phyloP scores from a whole-genome alignment of 1,284 basidiomycete species.

The Puccinia novopanici region DNA sequence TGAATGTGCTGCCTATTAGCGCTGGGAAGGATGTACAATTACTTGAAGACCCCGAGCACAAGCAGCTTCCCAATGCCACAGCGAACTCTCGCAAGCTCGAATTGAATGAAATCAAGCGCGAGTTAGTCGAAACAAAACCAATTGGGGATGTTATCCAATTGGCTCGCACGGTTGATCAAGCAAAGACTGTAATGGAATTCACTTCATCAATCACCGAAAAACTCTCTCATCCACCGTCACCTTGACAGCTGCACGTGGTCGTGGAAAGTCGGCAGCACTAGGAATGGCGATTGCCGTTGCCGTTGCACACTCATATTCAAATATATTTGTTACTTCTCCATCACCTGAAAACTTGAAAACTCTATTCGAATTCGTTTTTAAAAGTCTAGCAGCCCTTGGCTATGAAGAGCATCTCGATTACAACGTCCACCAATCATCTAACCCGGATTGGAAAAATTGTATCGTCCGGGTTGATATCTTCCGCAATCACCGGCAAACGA shows the following conservation, averaged over 20 bases:
- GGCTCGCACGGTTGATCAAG: constrained; percentile 82
- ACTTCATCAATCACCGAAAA: constrained; percentile 86
- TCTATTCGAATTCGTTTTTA: constrained; percentile 97
- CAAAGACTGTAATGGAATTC: constrained; percentile 86
- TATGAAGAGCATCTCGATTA: constrained; percentile 99
- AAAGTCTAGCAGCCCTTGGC: constrained; percentile 88
- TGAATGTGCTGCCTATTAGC: constrained; percentile 96
- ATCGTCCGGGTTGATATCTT: constrained; percentile 96
- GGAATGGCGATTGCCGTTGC: constrained; percentile 92
- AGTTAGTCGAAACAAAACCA: constrained; percentile 79
- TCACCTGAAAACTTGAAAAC: constrained; percentile 97
- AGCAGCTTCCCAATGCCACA: constrained; percentile 60
- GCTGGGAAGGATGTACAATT: constrained; percentile 87
- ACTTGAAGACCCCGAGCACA: constrained; percentile 60
- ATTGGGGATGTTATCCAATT: constrained; percentile 86
- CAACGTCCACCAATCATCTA: constrained; percentile 89
- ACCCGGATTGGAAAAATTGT: constrained; percentile 85
- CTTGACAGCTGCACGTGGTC: constrained; percentile 88
- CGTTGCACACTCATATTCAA: constrained; percentile 90
- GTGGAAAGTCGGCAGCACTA: constrained; percentile 94
- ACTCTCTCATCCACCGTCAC: constrained; percentile 92
- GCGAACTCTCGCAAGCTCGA: constrained; percentile 66
- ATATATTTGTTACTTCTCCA: constrained; percentile 97
- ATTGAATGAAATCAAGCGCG: constrained; percentile 78
- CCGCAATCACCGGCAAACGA: constrained; percentile 86